A percentile compares a stretch with the other conserved stretches of the same genome.
phyloP scores from a whole-genome alignment of 2,329 filamentous ascomycete species.

The Polychaeton citri region DNA sequence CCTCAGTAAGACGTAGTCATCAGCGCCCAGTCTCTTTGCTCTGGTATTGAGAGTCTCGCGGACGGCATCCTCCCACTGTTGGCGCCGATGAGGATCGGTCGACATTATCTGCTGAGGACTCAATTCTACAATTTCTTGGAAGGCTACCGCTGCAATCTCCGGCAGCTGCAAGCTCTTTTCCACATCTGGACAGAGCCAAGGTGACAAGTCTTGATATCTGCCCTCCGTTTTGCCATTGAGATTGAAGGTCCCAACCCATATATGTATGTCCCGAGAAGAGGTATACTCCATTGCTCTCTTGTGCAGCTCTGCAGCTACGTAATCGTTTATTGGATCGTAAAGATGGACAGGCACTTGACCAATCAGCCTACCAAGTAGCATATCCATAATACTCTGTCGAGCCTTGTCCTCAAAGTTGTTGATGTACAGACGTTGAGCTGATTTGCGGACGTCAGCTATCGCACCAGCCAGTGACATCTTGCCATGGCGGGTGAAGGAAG shows the following conservation, averaged over 20 bases:
- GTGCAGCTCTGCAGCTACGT: conserved; percentile 62
- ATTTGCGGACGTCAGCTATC: conserved; percentile 90
- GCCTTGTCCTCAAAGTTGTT: conserved; percentile 96
- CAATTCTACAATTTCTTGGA: conserved; percentile 96
- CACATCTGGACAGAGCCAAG: conserved; percentile 66
- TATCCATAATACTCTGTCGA: conserved; percentile 86
- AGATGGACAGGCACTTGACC: conserved; percentile 74
- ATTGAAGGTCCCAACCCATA: conserved; percentile 87
- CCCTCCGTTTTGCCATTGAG: conserved; percentile 78
- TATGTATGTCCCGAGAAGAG: conserved; percentile 56
- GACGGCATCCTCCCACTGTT: conserved; percentile 76
- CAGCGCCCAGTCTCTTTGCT: conserved; percentile 49
- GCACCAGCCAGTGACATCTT: conserved; percentile 93
- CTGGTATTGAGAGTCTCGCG: conserved; percentile 62
- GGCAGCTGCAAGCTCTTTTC: conserved; percentile 49
- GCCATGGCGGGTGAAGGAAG: conserved; percentile 82
- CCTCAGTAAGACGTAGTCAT: conserved; percentile 77
- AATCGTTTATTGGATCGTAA: conserved; percentile 90
- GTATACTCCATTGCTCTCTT: conserved; percentile 59
- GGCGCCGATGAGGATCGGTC: conserved; percentile 75
- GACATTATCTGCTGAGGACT: conserved; percentile 99
- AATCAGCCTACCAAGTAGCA: conserved; percentile 76
- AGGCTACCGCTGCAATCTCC: conserved; percentile 79
- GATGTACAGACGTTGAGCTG: conserved; percentile 84
- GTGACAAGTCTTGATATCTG: conserved; percentile 62